phyloP scores from a whole-genome alignment of 163 green algal species.

The Chlamydomonas reinhardtii region DNA sequence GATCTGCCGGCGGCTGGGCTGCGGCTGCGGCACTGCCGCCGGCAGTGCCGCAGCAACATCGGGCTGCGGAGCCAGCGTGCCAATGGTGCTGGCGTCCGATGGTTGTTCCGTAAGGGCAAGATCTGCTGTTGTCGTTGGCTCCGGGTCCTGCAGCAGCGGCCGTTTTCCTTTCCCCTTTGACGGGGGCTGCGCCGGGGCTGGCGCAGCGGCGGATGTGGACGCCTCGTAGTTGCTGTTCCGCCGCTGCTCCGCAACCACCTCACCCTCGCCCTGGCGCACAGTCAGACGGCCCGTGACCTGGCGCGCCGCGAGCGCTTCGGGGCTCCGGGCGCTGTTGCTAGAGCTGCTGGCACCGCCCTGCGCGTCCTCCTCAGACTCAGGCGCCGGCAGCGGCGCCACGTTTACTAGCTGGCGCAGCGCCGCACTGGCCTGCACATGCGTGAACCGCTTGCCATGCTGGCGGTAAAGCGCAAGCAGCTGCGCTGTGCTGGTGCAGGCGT shows the following conservation, averaged over 20 bases:
- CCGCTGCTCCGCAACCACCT: not conserved
- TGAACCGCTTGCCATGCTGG: not conserved
- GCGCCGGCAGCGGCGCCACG: not conserved
- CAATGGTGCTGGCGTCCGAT: too few species aligned
- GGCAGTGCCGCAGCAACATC: too few species aligned
- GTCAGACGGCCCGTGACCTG: slow-evolving; percentile 6
- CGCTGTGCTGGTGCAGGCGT: not conserved
- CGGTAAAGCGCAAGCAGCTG: slow-evolving; percentile 18
- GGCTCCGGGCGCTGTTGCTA: not conserved
- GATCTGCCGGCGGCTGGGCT: not conserved
- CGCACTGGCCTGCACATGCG: not conserved
- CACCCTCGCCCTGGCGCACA: slow-evolving; percentile 7
- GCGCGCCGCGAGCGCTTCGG: not conserved
- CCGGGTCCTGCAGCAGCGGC: not conserved
- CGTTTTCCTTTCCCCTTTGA: too few species aligned
- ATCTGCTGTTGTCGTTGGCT: too few species aligned
- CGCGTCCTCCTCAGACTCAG: not conserved
- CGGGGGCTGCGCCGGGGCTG: too few species aligned
- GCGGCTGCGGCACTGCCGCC: not conserved
- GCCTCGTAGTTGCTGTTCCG: slow-evolving; percentile 22
- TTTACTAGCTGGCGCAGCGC: slow-evolving; percentile 25
- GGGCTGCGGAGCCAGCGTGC: too few species aligned
- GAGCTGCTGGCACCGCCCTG: not conserved
- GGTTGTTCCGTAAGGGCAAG: too few species aligned
- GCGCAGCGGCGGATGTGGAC: not conserved